Base-by-base conservation (phyloP, 1,284 basidiomycete genomes). In the Phlebopus sp. region DNA sequence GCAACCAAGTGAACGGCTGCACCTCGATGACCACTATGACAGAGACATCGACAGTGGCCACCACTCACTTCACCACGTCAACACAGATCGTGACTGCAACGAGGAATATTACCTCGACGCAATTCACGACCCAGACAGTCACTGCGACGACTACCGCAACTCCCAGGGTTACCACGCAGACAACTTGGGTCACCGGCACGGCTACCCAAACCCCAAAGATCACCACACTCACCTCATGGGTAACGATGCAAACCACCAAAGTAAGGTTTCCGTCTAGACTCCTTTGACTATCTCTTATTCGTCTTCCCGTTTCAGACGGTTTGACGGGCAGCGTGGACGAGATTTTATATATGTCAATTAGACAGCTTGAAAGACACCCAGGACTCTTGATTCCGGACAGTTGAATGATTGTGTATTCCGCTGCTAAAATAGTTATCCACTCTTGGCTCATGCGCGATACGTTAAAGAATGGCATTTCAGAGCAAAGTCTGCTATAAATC, bases 401-500 rank as follows among this genome's bases (percentile, higher is more conserved):
- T 14, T 18, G 39, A 32, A 6, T 13, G 25, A 39, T 8, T 25
- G 14, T 39, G 37, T 39, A 39, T 39, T 38, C 25, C 37, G 27
- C 37, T 23, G 19, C 5, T 29, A 17, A 34, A 10, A 34, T 17
- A 15, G 15, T 35, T 14, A 10, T 44, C 43, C 35, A 14, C 31
- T 9, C 15, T 18, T 35, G 2, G 32, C 14, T 35, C 23, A 30
- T 35, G 27, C 0, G 37, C 19, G 25, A 15, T 4, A 37, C 15
- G n/a, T 27, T 6, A 15, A 29, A 13, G 25, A 47, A 46, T 41
- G 55, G 8, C n/a, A 47, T 34, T 23, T 23, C 21, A 23, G 15
- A 44, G 17, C 10, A 31, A 47, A 40, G 31, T 29, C 29, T n/a
- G 27, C 31, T 25, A 46, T 46, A 23, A 23, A 23, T 23, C 77